Evolutionary conservation across 441 rosid genomes (phyloP).

Genomic region (Croton setiger): DNA sequence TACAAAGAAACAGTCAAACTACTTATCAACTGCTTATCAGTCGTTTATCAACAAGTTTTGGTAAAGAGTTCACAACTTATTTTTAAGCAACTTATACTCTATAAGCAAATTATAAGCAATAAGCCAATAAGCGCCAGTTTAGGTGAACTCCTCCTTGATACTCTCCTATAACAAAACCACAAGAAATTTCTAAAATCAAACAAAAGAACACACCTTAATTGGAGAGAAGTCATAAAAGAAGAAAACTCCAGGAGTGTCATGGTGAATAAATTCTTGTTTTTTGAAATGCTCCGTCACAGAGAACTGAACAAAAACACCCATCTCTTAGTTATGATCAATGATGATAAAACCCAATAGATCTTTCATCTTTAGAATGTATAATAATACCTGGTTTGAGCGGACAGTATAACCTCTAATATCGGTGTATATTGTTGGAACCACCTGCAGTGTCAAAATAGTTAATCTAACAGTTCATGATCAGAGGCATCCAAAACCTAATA

Average conservation of each 20-base stretch:
- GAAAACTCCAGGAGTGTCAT: slow-evolving; percentile 78
- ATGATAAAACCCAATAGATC: not conserved
- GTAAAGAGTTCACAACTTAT: no score
- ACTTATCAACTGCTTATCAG: no score
- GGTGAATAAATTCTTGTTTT: slow-evolving; percentile 47
- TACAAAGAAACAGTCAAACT: not conserved
- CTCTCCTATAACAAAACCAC: not conserved
- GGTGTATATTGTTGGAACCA: slow-evolving; percentile 87
- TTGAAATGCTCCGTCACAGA: slow-evolving; percentile 92
- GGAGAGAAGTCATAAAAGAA: slow-evolving; percentile 96
- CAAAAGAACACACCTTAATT: slow-evolving; percentile 61
- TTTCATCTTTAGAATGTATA: slow-evolving; percentile 1
- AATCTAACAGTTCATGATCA: slow-evolving; percentile 1
- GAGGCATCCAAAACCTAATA: not conserved
- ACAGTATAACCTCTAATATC: slow-evolving; percentile 65
- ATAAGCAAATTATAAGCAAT: no score
- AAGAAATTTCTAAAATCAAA: not conserved
- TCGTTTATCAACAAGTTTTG: no score
- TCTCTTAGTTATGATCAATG: slow-evolving; percentile 2
- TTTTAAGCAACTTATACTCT: no score
- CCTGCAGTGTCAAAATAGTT: slow-evolving; percentile 39
- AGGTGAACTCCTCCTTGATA: no score
- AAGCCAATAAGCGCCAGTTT: not conserved
- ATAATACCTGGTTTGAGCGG: slow-evolving; percentile 80
- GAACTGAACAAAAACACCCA: slow-evolving; percentile 44